A percentile compares a stretch with the other conserved stretches of the same genome.
Evolutionary conservation across 176 grass and related monocot species (phyloP).

Genomic region (Oryza meridionalis): DNA sequence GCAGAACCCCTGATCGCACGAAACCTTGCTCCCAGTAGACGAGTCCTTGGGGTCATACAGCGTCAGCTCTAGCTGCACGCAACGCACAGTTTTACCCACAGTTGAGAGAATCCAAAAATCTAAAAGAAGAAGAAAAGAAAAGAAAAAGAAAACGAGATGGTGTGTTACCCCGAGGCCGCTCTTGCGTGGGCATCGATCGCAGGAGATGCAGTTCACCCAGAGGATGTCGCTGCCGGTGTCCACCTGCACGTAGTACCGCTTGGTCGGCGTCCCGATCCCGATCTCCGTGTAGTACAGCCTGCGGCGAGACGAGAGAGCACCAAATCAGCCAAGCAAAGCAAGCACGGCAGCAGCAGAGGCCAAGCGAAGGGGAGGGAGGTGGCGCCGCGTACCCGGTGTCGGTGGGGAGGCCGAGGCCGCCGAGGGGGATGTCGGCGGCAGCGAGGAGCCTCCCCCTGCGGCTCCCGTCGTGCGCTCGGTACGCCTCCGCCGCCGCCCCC

Average conservation of each 20-base stretch:
- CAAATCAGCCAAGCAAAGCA: constrained; percentile 6
- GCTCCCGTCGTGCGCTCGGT: constrained; percentile 51
- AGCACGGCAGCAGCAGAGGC: neutral
- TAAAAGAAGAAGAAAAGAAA: no score
- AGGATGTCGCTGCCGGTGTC: constrained; percentile 96
- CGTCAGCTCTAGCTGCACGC: constrained; percentile 72
- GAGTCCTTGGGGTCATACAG: constrained; percentile 87
- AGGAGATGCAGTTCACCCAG: constrained; percentile 89
- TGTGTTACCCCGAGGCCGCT: constrained; percentile 75
- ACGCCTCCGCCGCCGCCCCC: neutral
- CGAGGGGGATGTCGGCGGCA: constrained; percentile 54
- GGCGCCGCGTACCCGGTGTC: constrained; percentile 59
- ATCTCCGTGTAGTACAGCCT: constrained; percentile 92
- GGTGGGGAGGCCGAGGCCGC: constrained; percentile 64
- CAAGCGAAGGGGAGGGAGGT: neutral
- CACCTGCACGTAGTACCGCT: constrained; percentile 78
- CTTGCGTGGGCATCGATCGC: constrained; percentile 67
- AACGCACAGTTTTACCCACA: neutral
- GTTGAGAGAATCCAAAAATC: neutral
- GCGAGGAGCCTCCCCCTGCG: constrained; percentile 64
- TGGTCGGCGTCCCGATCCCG: constrained; percentile 79
- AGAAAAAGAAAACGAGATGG: no score
- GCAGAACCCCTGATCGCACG: constrained; percentile 69
- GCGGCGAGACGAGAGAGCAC: neutral
- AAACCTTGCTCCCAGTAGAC: constrained; percentile 39